These are phyloP conservation scores for Calycina herbarum DNA, from an alignment of 2,329 filamentous ascomycete genomes.

Conservation along the genomic window DNA sequence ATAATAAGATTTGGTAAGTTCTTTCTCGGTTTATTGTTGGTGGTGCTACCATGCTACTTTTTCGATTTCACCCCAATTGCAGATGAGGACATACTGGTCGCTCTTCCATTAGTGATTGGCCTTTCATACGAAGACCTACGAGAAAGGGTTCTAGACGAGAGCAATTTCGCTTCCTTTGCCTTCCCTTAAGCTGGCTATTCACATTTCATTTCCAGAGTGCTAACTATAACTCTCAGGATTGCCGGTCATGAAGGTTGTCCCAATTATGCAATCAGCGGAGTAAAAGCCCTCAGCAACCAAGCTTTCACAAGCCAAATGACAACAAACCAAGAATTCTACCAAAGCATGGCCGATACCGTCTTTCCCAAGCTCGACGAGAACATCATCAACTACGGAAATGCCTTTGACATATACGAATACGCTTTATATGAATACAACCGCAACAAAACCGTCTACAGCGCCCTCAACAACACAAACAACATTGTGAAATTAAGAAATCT, in stretches of 20 bases:
- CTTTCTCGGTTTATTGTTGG: background rate
- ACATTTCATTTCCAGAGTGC: background rate
- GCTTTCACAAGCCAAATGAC: slow-evolving; percentile 15
- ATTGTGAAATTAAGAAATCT: slow-evolving; percentile 58
- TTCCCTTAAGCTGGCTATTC: background rate
- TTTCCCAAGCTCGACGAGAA: slow-evolving; percentile 22
- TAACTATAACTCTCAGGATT: slow-evolving; percentile 24
- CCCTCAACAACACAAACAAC: slow-evolving; percentile 45
- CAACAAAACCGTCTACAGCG: slow-evolving; percentile 44
- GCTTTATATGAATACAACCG: slow-evolving; percentile 55
- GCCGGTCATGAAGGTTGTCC: slow-evolving; percentile 30
- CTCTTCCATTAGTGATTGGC: background rate
- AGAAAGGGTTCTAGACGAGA: background rate
- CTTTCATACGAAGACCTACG: background rate
- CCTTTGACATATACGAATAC: slow-evolving; percentile 60
- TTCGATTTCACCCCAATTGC: background rate
- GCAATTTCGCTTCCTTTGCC: background rate
- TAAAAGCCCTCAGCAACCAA: slow-evolving; percentile 12
- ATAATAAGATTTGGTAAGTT: slow-evolving; percentile 48
- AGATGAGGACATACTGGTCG: background rate
- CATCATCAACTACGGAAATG: slow-evolving; percentile 41
- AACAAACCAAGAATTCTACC: slow-evolving; percentile 27
- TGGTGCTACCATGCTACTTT: background rate
- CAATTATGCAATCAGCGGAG: slow-evolving; percentile 23
- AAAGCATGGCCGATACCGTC: slow-evolving; percentile 24